Base-by-base conservation (phyloP, 306 rosid genomes). In the Neltuma alba region DNA sequence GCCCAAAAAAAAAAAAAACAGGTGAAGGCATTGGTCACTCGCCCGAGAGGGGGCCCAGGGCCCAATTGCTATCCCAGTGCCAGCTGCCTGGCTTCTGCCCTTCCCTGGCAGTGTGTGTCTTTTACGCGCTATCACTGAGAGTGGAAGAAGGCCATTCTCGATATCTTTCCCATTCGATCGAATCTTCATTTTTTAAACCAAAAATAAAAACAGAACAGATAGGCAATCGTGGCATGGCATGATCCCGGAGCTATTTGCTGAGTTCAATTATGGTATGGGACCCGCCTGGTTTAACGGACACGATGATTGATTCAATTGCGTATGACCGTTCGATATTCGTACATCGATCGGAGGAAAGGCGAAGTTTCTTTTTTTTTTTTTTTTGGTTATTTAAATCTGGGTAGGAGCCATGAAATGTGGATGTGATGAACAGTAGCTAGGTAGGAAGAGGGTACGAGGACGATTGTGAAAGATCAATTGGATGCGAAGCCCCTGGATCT, bases 401-500 rank as follows among this genome's bases (percentile, higher is more conserved):
- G 25, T 20, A 50, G 10, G 25, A 20, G 20, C 57, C 33, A 41
- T 13, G 79, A 37, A 64, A 40, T 41, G 41, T 20, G 79, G 21
- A 50, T 50, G 31, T 18, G 75, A 47, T n/a, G 31, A 54, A 28
- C 60, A 34, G 28, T n/a, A 2, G 60, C 42, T 21, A 4, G 27
- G 61, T 54, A 52, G 81, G 69, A 72, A 25, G 33, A 57, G 64
- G 64, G 18, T 4, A 27, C 55, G 12, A 23, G 31, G 27, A 33
- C 36, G 16, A 23, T 69, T 42, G 30, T 21, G 21, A 58, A 66
- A 20, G 52, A 36, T 37, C 30, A 57, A 58, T 69, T 78, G 58
- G 88, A 75, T 67, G 21, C 28, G 62, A 73, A 60, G 69, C 55
- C 77, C 52, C 52, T 78, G 15, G 63, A 41, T 58, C 47, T 40